Evolutionary conservation across 192 early-diverging fungal species (phyloP), one percentile per base, ranked within the genome.

Genomic region (Linnemannia zychae): DNA sequence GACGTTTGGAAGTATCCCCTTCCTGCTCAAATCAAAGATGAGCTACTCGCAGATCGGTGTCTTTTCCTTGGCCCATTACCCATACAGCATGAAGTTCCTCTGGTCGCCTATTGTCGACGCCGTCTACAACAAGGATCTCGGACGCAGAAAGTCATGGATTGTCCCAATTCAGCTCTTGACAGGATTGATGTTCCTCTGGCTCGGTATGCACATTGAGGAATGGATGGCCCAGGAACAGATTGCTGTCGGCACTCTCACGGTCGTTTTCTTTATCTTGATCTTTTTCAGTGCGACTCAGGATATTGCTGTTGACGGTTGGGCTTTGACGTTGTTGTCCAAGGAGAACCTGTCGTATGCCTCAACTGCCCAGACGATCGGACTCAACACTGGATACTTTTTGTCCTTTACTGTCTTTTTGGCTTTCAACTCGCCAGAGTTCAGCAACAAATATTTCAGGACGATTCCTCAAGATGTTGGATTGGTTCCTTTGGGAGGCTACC

Each of bases 61-160:
- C 78, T 98, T 99, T 80, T 96, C 98, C 36, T 87, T 99, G 69
- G 96, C 98, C 9, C 94, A 95, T 15, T 99, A 98, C 88, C 98
- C 98, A 18, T 99, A 99, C 86, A 98, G 96, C 49, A 93, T 99
- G 53, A 99, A 99, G 90, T 93, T 99, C 36, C 90, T 99, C 49
- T 99, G 98, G 98, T 98, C 97, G 18, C 98, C 98, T 7, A 95
- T 99, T 53, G 97, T 99, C 6, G 98, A 99, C 82, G 95, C 97
- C 4, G 81, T 96, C 71, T 99, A 95, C 77, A 92, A 91, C 72
- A 93, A 93, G 66, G 88, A 87, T 40, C 80, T 99, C 75, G 98
- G 98, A 24, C 92, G 98, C 18, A 88, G 98, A 82, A 99, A 99
- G 87, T 95, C 94, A 67, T 99, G 98, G 98, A 99, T 99, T 57